These are phyloP conservation scores for Mycena belliarum DNA, from an alignment of 768 basidiomycete genomes.

Conservation along the genomic window DNA sequence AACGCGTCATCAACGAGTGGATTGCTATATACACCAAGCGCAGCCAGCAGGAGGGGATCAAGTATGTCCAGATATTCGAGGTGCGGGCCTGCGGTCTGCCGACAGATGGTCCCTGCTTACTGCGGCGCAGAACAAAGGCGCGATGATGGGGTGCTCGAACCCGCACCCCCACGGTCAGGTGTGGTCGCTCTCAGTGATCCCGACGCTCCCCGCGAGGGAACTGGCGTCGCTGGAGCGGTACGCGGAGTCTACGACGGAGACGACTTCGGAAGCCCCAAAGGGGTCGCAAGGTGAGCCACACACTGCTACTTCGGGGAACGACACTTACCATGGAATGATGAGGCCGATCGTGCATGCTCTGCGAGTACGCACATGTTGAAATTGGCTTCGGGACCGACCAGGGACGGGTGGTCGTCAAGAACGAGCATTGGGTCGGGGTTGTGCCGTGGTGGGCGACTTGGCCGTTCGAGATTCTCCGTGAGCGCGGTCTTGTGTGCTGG, in stretches of 20 bases:
- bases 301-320: neutral
- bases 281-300: conserved; percentile 45
- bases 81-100: conserved; percentile 38
- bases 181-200: conserved; percentile 77
- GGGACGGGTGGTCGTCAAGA: conserved; percentile 68
- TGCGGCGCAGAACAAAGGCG: conserved; percentile 76
- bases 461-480: conserved; percentile 86
- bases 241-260: conserved; percentile 33
- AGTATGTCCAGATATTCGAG: conserved; percentile 91
- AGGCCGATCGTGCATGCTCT: conserved; percentile 70
- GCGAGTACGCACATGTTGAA: conserved; percentile 78
- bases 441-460: conserved; percentile 97
- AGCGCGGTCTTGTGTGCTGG: conserved; percentile 19
- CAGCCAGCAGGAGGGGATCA: conserved; percentile 64
- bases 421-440: conserved; percentile 78
- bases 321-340: neutral
- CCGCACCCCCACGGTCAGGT: conserved; percentile 93
- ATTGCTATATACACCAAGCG: conserved; percentile 59
- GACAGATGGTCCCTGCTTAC: neutral
- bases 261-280: conserved; percentile 49
- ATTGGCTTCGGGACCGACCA: conserved; percentile 38
- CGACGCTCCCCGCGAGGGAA: conserved; percentile 70
- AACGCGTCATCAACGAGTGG: conserved; percentile 73
- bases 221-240: conserved; percentile 57
- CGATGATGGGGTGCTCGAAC: conserved; percentile 95